Evolutionary conservation across 805 yeast species (phyloP), one percentile per base, ranked within the genome.

Genomic region (Lipomyces orientalis): DNA sequence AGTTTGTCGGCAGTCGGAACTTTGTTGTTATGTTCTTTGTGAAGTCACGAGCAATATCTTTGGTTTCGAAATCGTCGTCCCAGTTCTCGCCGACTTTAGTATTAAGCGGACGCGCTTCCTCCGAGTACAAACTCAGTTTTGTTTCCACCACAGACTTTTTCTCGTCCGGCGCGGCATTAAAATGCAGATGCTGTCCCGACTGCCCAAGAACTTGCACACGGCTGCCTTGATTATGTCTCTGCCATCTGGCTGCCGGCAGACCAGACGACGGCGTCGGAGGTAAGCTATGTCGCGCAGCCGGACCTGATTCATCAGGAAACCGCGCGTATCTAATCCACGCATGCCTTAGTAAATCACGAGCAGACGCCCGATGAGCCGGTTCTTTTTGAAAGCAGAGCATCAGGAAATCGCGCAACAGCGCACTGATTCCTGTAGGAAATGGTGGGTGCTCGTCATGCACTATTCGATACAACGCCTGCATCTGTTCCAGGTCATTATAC

Each of bases 401-500:
- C 12, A 90, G 77, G 70, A 91, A 88, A 70, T 89, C 91, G 52
- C 81, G 81, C 82, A 68, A 78, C 2, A 35, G 60, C 65, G 25
- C n/a, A 12, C 25, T 16, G 35, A 31, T 62, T 8, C 75, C 78
- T 1, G 81, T 81, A 0, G 97, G 97, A 25, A 90, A 78, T 0
- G 89, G 88, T 1, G 94, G 92, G 64, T 84, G 83, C 19, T 86
- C 89, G 61, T 90, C 91, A 5, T 89, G 86, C 0, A 91, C 97
- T 61, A 91, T 89, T 0, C 95, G 93, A 79, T 90, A 96, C 66
- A 91, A 81, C 0, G 95, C 91, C 0, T 91, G 89, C 87, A 90
- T 87, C 9, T 90, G 89, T 66, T 87, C 87, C 61, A 87, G 80
- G 57, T 91, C 88, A 69, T 89, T 88, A 74, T 91, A 92, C 0